phyloP scores from a whole-genome alignment of 2,329 filamentous ascomycete species.

The Claviceps sp. region DNA sequence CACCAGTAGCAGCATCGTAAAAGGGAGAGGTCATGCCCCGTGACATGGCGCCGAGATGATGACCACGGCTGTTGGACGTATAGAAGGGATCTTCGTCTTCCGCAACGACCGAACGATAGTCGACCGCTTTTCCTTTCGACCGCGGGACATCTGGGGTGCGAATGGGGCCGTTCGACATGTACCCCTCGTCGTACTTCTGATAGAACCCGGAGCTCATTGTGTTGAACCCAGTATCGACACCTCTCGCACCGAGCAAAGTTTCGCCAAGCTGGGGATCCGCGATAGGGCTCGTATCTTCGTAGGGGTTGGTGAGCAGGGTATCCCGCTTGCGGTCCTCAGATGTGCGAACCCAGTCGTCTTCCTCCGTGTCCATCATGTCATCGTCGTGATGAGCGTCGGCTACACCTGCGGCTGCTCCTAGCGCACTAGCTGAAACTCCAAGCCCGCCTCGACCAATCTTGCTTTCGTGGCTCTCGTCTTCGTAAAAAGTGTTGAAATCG shows the following conservation, averaged over 20 bases:
- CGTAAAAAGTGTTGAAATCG: constrained; percentile 14
- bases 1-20: constrained; percentile 80
- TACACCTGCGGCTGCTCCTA: constrained; percentile 34
- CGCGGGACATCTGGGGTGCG: constrained; percentile 36
- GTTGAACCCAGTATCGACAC: constrained; percentile 31
- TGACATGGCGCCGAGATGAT: constrained; percentile 77
- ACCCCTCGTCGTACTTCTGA: constrained; percentile 69
- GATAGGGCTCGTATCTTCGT: constrained; percentile 50
- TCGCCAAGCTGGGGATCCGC: constrained; percentile 40
- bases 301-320: constrained; percentile 53
- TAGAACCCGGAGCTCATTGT: constrained; percentile 43
- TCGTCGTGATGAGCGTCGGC: constrained; percentile 33
- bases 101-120: constrained; percentile 33
- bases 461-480: constrained; percentile 17
- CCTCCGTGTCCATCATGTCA: constrained; percentile 38
- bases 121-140: constrained; percentile 42
- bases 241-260: constrained; percentile 29
- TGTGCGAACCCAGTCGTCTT: constrained; percentile 50
- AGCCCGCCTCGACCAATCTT: constrained; percentile 18
- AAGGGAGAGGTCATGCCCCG: constrained; percentile 82
- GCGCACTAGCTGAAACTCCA: constrained; percentile 37
- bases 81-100: constrained; percentile 54
- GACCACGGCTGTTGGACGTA: constrained; percentile 38
- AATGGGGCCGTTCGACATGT: constrained; percentile 62
- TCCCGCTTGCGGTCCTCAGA: constrained; percentile 52